Evolutionary conservation across 1,284 basidiomycete species (phyloP).

Genomic region (Apiotrichum akiyoshidainum): DNA sequence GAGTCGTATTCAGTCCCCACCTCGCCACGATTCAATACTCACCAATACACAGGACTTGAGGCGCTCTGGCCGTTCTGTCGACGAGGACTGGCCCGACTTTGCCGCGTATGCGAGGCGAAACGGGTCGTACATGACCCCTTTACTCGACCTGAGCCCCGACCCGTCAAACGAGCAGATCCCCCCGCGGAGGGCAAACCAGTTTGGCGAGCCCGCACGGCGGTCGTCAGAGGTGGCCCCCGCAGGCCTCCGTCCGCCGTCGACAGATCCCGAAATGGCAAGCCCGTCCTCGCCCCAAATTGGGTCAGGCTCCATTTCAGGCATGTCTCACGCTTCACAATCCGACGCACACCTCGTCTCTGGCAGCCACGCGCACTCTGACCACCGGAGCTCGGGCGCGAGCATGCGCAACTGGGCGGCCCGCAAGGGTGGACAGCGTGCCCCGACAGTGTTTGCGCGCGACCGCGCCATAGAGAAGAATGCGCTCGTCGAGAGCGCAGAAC

Average conservation of each 20-base stretch:
- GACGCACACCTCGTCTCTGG: background rate
- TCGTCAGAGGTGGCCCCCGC: conserved; percentile 8
- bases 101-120: conserved; percentile 72
- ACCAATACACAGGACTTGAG: conserved; percentile 64
- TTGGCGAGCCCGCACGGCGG: conserved; percentile 11
- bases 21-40: background rate
- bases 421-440: conserved; percentile 59
- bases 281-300: background rate
- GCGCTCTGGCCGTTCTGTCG: conserved; percentile 84
- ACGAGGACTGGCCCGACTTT: conserved; percentile 96
- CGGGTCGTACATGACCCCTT: conserved; percentile 66
- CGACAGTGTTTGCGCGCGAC: conserved; percentile 83
- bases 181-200: background rate
- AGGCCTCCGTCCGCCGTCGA: conserved; percentile 30
- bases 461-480: conserved; percentile 84
- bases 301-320: background rate
- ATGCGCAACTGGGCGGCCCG: conserved; percentile 11
- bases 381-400: conserved; percentile 8
- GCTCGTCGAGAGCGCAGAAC: conserved; percentile 86
- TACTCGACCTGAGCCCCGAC: conserved; percentile 44
- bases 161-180: conserved; percentile 12
- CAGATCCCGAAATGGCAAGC: background rate
- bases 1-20: conserved; percentile 8
- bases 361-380: background rate
- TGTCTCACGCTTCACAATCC: background rate